Evolutionary conservation across 495 filamentous ascomycete species (phyloP).

Genomic region (Rhypophila decipiens): DNA sequence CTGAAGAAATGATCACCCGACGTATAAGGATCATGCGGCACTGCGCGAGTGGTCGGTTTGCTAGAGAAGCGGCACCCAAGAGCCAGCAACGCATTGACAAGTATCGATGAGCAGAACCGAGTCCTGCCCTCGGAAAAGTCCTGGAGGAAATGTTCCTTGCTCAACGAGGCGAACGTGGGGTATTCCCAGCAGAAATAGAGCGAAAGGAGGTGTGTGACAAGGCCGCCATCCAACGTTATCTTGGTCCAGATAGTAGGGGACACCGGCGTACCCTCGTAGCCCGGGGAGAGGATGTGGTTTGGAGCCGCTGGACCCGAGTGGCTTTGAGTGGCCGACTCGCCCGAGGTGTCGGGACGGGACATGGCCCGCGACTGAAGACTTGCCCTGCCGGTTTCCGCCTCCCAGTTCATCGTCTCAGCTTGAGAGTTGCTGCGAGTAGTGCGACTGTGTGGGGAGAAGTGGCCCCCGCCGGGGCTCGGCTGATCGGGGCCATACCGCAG

Average conservation of each 20-base stretch:
- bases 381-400: slow-evolving; percentile 18
- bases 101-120: slow-evolving; percentile 63
- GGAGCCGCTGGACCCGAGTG: slow-evolving; percentile 27
- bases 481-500: slow-evolving; percentile 30
- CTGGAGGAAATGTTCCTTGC: slow-evolving; percentile 63
- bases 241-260: slow-evolving; percentile 51
- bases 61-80: slow-evolving; percentile 69
- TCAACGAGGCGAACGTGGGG: slow-evolving; percentile 64
- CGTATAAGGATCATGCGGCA: slow-evolving; percentile 54
- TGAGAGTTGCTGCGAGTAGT: slow-evolving; percentile 32
- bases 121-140: slow-evolving; percentile 51
- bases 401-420: slow-evolving; percentile 33
- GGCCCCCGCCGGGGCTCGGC: slow-evolving; percentile 32
- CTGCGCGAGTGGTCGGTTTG: slow-evolving; percentile 53
- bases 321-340: slow-evolving; percentile 11
- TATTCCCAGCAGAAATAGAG: slow-evolving; percentile 82
- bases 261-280: slow-evolving; percentile 28
- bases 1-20: slow-evolving; percentile 69
- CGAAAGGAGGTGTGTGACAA: slow-evolving; percentile 58
- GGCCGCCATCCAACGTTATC: slow-evolving; percentile 48
- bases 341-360: slow-evolving; percentile 29
- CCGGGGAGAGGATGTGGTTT: slow-evolving; percentile 32
- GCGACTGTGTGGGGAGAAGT: slow-evolving; percentile 35
- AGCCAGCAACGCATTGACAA: slow-evolving; percentile 71
- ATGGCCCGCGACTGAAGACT: slow-evolving; percentile 34